phyloP scores from a whole-genome alignment of 768 basidiomycete genomes.

The Pleurotus djamor region DNA sequence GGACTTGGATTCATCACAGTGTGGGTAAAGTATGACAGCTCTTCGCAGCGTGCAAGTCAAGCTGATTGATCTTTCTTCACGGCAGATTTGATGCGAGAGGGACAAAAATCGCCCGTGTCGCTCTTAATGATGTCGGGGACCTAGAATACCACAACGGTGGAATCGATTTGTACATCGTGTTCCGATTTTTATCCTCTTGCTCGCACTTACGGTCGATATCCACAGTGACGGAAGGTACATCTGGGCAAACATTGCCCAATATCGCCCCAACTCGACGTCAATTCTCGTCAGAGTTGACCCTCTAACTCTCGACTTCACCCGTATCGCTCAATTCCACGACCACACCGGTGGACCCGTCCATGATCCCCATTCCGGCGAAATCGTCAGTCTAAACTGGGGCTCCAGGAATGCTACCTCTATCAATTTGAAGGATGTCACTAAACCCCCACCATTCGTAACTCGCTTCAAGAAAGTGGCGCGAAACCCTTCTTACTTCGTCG shows the following conservation, averaged over 20 bases:
- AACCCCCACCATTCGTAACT: not conserved
- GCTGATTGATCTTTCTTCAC: not conserved
- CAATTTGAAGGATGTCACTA: not conserved
- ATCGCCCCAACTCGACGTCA: constrained; percentile 2
- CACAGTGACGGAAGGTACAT: constrained; percentile 1
- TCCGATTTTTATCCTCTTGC: not conserved
- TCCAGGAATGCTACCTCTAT: constrained; percentile 1
- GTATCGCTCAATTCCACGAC: not conserved
- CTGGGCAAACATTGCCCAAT: constrained; percentile 7
- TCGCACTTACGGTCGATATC: not conserved
- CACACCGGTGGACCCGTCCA: constrained; percentile 4
- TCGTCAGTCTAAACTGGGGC: constrained; percentile 4
- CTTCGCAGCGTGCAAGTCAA: not conserved
- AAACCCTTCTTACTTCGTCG: constrained; percentile 3
- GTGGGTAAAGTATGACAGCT: not conserved
- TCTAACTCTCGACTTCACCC: not conserved
- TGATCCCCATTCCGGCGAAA: not conserved
- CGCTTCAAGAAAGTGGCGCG: not conserved
- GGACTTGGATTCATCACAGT: constrained; percentile 1
- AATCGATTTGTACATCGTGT: not conserved
- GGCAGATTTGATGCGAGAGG: not conserved
- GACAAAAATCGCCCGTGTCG: not conserved
- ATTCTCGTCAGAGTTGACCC: constrained; percentile 3
- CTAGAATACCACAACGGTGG: constrained; percentile 5
- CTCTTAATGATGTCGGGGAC: constrained; percentile 1